A percentile compares a stretch with the other conserved stretches of the same genome.
Evolutionary conservation across 768 basidiomycete species (phyloP).

Genomic region (Kwoniella europaea): DNA sequence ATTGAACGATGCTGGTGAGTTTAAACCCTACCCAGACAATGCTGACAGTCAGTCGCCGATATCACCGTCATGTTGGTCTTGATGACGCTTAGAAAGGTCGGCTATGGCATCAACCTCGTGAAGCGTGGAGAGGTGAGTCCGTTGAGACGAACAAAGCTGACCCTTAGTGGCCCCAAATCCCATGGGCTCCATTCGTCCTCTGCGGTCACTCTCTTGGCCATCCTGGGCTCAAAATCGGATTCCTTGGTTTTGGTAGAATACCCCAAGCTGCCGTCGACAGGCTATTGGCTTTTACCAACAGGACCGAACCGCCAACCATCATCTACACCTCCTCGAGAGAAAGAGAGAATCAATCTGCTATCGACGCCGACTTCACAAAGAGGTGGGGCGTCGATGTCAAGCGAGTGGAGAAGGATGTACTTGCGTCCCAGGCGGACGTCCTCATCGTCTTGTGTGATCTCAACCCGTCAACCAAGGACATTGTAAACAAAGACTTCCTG

Average conservation of each 20-base stretch:
- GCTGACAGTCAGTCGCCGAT: slow-evolving; percentile 76
- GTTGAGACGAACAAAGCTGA: slow-evolving; percentile 12
- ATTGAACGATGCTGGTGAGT: slow-evolving; percentile 81
- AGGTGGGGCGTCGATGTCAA: slow-evolving; percentile 60
- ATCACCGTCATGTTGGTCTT: slow-evolving; percentile 84
- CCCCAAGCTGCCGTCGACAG: slow-evolving; percentile 80
- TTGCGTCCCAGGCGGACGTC: slow-evolving; percentile 81
- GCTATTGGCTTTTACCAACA: slow-evolving; percentile 72
- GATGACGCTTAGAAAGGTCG: slow-evolving; percentile 87
- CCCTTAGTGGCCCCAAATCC: slow-evolving; percentile 74
- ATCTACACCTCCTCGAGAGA: slow-evolving; percentile 48
- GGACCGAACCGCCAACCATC: slow-evolving; percentile 40
- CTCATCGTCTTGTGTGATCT: slow-evolving; percentile 71
- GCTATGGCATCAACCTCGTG: slow-evolving; percentile 69
- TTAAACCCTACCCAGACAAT: background rate
- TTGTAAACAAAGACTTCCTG: slow-evolving; percentile 75
- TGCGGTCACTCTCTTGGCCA: slow-evolving; percentile 67
- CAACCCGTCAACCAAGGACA: slow-evolving; percentile 67
- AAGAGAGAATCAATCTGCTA: slow-evolving; percentile 44
- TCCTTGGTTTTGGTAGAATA: slow-evolving; percentile 94
- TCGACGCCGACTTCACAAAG: slow-evolving; percentile 49
- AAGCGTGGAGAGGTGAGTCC: slow-evolving; percentile 69
- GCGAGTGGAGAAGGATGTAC: slow-evolving; percentile 68
- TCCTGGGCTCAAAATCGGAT: slow-evolving; percentile 69
- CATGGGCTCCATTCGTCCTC: slow-evolving; percentile 81